Evolutionary conservation across 805 yeast species (phyloP).

Genomic region (Brettanomyces naardenensis): DNA sequence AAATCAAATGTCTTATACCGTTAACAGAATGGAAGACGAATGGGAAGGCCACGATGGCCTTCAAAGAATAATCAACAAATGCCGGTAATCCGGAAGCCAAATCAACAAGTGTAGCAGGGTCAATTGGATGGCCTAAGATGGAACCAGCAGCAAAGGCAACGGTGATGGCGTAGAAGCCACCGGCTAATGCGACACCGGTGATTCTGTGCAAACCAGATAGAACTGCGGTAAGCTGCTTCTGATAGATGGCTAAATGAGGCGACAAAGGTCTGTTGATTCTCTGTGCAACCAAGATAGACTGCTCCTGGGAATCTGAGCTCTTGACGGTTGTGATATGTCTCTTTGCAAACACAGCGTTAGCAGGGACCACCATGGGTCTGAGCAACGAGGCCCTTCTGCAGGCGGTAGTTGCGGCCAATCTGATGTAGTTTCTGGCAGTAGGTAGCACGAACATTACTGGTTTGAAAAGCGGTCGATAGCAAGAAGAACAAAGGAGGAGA

Average conservation of each 20-base stretch:
- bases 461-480: no score
- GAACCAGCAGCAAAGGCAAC: constrained; percentile 67
- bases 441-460: constrained; percentile 8
- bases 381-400: constrained; percentile 10
- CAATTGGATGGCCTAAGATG: constrained; percentile 49
- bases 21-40: constrained; percentile 81
- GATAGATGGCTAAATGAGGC: constrained; percentile 84
- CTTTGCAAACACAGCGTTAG: constrained; percentile 13
- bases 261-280: constrained; percentile 84
- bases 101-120: constrained; percentile 44
- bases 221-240: constrained; percentile 83
- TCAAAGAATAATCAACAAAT: constrained; percentile 50
- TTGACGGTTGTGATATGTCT: constrained; percentile 34
- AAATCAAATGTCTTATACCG: constrained; percentile 87
- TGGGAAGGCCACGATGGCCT: constrained; percentile 70
- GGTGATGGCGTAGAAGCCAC: constrained; percentile 71
- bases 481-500: not conserved
- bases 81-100: constrained; percentile 58
- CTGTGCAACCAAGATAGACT: constrained; percentile 67
- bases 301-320: constrained; percentile 56
- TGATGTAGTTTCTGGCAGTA: constrained; percentile 4
- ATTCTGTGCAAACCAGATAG: constrained; percentile 81
- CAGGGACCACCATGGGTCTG: constrained; percentile 4
- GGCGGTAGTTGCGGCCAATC: constrained; percentile 7
- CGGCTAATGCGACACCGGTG: constrained; percentile 78